Percentiles rank a stretch among this genome's conserved stretches.
Evolutionary conservation across 2,329 filamentous ascomycete species (phyloP).

Genomic region (Fusarium tjaetaba): DNA sequence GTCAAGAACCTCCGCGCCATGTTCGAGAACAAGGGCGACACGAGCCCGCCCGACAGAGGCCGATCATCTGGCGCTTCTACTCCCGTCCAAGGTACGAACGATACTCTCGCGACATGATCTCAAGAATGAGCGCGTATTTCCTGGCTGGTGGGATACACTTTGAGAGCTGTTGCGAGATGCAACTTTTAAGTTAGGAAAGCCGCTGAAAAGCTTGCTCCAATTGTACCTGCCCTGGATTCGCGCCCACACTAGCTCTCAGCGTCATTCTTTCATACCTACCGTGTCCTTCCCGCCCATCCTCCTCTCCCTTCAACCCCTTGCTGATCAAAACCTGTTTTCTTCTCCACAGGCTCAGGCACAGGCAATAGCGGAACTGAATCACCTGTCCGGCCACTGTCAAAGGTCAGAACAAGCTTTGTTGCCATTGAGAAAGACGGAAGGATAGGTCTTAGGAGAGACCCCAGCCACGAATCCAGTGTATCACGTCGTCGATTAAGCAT

Average conservation of each 20-base stretch:
- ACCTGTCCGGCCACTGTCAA: slow-evolving; percentile 72
- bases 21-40: slow-evolving; percentile 78
- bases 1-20: slow-evolving; percentile 81
- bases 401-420: slow-evolving; percentile 79
- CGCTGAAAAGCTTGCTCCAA: slow-evolving; percentile 13
- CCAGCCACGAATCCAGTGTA: slow-evolving; percentile 51
- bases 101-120: slow-evolving; percentile 5
- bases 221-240: slow-evolving; percentile 30
- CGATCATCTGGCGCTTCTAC: slow-evolving; percentile 68
- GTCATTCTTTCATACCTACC: slow-evolving; percentile 26
- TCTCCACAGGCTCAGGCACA: slow-evolving; percentile 38
- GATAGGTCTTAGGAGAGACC: slow-evolving; percentile 60
- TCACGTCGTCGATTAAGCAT: slow-evolving; percentile 51
- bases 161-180: slow-evolving; percentile 17
- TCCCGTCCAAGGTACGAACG: slow-evolving; percentile 44
- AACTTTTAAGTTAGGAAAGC: slow-evolving; percentile 17
- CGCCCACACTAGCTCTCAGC: slow-evolving; percentile 27
- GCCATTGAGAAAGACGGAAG: slow-evolving; percentile 74
- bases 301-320: slow-evolving; percentile 29
- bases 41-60: slow-evolving; percentile 74
- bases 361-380: slow-evolving; percentile 56
- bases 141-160: slow-evolving; percentile 14
- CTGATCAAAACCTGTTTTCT: slow-evolving; percentile 37
- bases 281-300: slow-evolving; percentile 28
- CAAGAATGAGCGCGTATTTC: slow-evolving; percentile 13